Conservation (phyloP, 2,329 filamentous ascomycete species). For the Diaporthe longicolla region DNA sequence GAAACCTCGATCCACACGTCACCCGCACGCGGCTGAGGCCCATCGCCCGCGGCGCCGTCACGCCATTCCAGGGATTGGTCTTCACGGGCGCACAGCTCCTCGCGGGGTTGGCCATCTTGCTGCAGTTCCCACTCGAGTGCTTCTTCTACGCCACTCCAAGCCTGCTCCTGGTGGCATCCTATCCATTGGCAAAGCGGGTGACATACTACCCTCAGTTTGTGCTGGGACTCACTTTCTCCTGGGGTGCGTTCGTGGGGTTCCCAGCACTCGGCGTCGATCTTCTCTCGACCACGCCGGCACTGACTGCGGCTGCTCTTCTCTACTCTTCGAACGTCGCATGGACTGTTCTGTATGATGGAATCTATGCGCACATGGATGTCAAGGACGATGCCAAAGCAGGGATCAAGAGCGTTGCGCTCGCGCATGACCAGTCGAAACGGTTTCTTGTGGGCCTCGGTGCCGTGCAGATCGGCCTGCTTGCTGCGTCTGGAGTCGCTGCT, state of each 20-base stretch:
- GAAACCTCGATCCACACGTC: slow-evolving; percentile 87
- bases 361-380: slow-evolving; percentile 94
- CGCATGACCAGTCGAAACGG: slow-evolving; percentile 84
- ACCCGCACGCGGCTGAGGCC: slow-evolving; percentile 82
- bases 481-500: slow-evolving; percentile 76
- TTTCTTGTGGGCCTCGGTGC: slow-evolving; percentile 79
- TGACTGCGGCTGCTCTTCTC: slow-evolving; percentile 76
- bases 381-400: slow-evolving; percentile 88
- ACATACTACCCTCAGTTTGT: slow-evolving; percentile 91
- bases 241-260: slow-evolving; percentile 91
- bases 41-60: slow-evolving; percentile 83
- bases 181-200: slow-evolving; percentile 87
- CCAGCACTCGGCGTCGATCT: slow-evolving; percentile 85
- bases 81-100: slow-evolving; percentile 84
- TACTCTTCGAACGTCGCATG: slow-evolving; percentile 87
- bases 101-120: slow-evolving; percentile 78
- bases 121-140: slow-evolving; percentile 82
- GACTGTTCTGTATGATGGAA: slow-evolving; percentile 93
- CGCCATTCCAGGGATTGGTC: slow-evolving; percentile 77
- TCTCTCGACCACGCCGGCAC: slow-evolving; percentile 72
- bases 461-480: slow-evolving; percentile 78
- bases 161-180: slow-evolving; percentile 79
- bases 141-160: slow-evolving; percentile 85
- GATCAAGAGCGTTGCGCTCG: slow-evolving; percentile 89
- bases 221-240: slow-evolving; percentile 87